Evolutionary conservation across 441 rosid species (phyloP).

Genomic region (Hypseocharis bilobata): DNA sequence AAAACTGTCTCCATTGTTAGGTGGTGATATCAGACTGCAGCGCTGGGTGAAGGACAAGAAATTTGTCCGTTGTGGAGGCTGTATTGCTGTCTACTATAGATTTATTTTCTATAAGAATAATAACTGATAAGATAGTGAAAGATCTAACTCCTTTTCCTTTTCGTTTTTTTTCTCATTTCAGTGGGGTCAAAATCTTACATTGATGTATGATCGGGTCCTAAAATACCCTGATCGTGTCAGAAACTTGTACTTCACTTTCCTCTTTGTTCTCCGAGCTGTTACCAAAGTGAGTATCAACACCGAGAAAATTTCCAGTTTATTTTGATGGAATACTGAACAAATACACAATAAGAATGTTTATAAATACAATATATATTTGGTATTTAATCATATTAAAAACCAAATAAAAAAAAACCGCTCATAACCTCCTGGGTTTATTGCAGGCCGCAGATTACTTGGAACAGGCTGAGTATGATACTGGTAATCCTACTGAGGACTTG

Average conservation of each 20-base stretch:
- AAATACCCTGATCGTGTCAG: slow-evolving; percentile 71
- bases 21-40: too few species aligned
- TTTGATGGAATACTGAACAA: background rate
- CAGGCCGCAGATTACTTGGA: slow-evolving; percentile 70
- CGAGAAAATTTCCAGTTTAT: background rate
- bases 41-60: too few species aligned
- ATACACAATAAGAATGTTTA: background rate
- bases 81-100: background rate
- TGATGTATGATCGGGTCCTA: slow-evolving; percentile 69
- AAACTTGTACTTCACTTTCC: slow-evolving; percentile 72
- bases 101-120: background rate
- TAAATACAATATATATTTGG: too few species aligned
- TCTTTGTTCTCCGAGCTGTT: slow-evolving; percentile 79
- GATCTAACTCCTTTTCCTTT: slow-evolving; percentile 8
- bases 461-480: slow-evolving; percentile 69
- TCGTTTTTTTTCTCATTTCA: slow-evolving; percentile 29
- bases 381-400: too few species aligned
- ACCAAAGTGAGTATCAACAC: slow-evolving; percentile 50
- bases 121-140: background rate
- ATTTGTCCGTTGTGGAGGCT: background rate
- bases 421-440: slow-evolving; percentile 13
- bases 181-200: slow-evolving; percentile 77
- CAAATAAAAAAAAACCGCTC: too few species aligned
- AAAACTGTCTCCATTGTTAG: too few species aligned
- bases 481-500: slow-evolving; percentile 60